Base-by-base conservation (phyloP, 2,329 filamentous ascomycete species). In the Aspergillus awamori region DNA sequence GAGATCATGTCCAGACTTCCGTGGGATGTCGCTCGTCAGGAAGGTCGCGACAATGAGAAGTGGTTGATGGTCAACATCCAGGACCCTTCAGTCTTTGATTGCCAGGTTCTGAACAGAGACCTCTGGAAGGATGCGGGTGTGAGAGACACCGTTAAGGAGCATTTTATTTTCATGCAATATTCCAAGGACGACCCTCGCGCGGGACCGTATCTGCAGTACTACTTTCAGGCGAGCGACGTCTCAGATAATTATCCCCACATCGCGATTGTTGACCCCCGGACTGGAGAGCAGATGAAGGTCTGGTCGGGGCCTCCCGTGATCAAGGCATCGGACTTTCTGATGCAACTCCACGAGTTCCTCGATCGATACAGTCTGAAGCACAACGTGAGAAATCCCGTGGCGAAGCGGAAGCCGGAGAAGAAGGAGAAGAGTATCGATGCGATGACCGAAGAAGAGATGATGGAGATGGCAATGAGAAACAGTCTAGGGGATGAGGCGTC, bases 31-130 rank as follows among this genome's bases (percentile, higher is more conserved):
- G 95, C 92, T 13, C 87, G 95, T 57, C 86, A 93, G 15, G 84
- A 93, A 69, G 95, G 94, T 62, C 96, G 95, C 74, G 90, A 93
- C 49, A 84, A 89, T 28, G 88, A 92, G 81, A 97, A 96, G 76
- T 99, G 95, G 95, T 86, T 99, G 52, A 78, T 99, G 68, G 92
- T 97, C 64, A 98, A 99, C 74, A 88, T 99, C 15, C 95, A 99
- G 77, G 93, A 99, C 73, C 87, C 91, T 66, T 91, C 91, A 38
- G 89, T 97, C 70, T 99, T 99, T 76, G 91, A 95, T 76, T 99
- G 95, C 76, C 95, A 99, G 75, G 86, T 91, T 2, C 82, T 99
- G 17, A 99, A 99, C 74, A 86, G 95, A 48, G 95, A 99, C 74
- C 87, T 98, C 57, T 99, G 95, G 95, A 97, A 97, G 78, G 90